Base-by-base conservation (phyloP, 768 basidiomycete genomes). In the Paxillus ammoniavirescens region DNA sequence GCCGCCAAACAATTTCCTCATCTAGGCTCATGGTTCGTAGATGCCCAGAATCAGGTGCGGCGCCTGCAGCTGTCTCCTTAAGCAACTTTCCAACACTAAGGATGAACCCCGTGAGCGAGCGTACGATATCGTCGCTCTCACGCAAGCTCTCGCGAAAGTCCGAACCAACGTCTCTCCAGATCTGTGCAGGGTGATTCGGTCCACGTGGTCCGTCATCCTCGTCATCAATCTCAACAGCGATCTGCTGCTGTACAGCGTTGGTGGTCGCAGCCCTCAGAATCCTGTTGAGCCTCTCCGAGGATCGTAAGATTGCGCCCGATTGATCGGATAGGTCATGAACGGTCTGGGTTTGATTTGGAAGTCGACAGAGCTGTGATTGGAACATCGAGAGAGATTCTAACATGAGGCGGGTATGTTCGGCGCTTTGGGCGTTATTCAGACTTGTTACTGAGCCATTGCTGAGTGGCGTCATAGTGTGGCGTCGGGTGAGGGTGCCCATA, bases 91-190 rank as follows among this genome's bases (percentile, higher is more conserved):
- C 89, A 6, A 87, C 76, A 31, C 87, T 86, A n/a, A 92, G 72
- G 58, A 93, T 68, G 54, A 93, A 82, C 40, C 82, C 84, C 8
- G 91, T 93, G 66, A 89, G 73, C 7, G 82, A 83, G 50, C 91
- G 74, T 4, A 92, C 85, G 43, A 91, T 73, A 65, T 93, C 91
- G 65, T 93, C 91, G 55, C 87, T 87, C 50, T 83, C 78, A 61
- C 86, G 75, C 58, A 89, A 58, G 48, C 82, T 79, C 49, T 93
- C 91, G 36, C 89, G 72, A 60, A 83, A 88, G 58, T 93, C 90
- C 8, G 77, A 78, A 1, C 87, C 86, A 5, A 91, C 79, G 44
- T 76, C 72, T 50, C 78, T 74, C 90, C 89, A 92, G 28, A 90
- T 70, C 50, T 84, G 82, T 10, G 73, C 77, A 23, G 81, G 58